Evolutionary conservation across 176 grass and related monocot genomes (phyloP), one percentile per base, ranked within the genome.

Genomic region (Ampelocalamus luodianensis): DNA sequence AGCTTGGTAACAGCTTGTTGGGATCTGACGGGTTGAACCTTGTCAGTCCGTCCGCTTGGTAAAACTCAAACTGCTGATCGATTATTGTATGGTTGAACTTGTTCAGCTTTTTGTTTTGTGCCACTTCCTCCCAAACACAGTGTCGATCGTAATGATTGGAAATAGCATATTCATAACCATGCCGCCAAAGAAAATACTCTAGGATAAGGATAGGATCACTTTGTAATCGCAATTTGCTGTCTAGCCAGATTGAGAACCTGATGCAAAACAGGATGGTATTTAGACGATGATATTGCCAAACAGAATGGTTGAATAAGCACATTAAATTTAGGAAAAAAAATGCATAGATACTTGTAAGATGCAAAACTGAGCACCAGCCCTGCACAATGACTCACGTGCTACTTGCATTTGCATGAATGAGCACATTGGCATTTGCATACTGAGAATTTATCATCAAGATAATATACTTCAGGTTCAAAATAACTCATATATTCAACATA

Each of bases 221-320:
- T 61, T 99, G 96, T 45, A 99, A 86, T 59, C 96, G 88, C 88
- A 99, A 74, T 90, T 99, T 99, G 87, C 96, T 99, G 82, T 99
- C 96, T 24, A 99, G 75, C 96, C 96, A 99, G 44, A 99, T 99
- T 82, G 96, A 99, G 84, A 94, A 99, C 88, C 96, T 99, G 90
- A 78, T 32, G 86, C 38, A 79, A 81, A 40, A 79, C 5, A 29
- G 32, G 32, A 34, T 48, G 64, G 32, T 75, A 29, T 8, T 87
- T 74, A 85, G 60, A 43, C 0, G 38, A 24, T 11, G 9, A 60
- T 17, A 63, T 51, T 61, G 51, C 23, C 61, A 83, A 79, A 62
- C 22, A 69, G 40, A 34, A 54, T 46, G 36, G 17, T 68, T 66
- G 56, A 14, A 46, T 22, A 80, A 60, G 51, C 4, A 76, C 34